Evolutionary conservation across 75 land plant genomes (phyloP), one percentile per base, ranked within the genome.

Genomic region (Isoetes taiwanensis): DNA sequence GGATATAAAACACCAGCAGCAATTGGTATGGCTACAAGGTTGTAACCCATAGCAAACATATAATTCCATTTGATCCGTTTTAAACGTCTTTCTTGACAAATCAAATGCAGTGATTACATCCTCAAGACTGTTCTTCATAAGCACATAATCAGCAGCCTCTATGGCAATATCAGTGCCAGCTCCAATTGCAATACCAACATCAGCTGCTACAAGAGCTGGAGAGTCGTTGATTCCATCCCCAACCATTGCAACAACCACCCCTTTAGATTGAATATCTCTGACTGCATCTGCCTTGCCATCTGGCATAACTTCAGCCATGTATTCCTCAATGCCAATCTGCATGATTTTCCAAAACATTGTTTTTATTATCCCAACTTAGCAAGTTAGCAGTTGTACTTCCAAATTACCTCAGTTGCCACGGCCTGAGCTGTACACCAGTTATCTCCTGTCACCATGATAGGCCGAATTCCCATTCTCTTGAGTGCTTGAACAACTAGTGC

Each of bases 161-260:
- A 93, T 81, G 54, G 98, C 98, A 41, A 93, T 81, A 46, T 93
- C 98, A 25, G 98, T 93, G 26, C 98, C 98, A n/a, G 98, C 86
- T 2, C 98, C 98, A 53, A 93, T 88, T 46, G 98, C 98, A 71
- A 93, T 93, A 3, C 98, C 98, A 25, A 93, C 82, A 72, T 93
- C 96, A n/a, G 98, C 90, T 17, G 86, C 96, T 14, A 86, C 98
- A 14, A 93, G 75, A 14, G 98, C 98, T 12, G 95, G 98, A 16
- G 98, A 93, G 58, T 93, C 96, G 57, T 88, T 93, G 23, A 93
- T 80, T 1, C 96, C 98, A 72, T 93, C 98, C 0, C 98, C 98
- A 3, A 93, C 90, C 98, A 93, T 93, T 12, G 90, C 98, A 32
- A 93, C 96, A 28, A 78, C 61, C 42, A 72, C 77, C 23, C 95